Percentiles rank a stretch among this genome's conserved stretches.
Conservation (phyloP, 257 asterid genomes). For the Craterostigma plantagineum region DNA sequence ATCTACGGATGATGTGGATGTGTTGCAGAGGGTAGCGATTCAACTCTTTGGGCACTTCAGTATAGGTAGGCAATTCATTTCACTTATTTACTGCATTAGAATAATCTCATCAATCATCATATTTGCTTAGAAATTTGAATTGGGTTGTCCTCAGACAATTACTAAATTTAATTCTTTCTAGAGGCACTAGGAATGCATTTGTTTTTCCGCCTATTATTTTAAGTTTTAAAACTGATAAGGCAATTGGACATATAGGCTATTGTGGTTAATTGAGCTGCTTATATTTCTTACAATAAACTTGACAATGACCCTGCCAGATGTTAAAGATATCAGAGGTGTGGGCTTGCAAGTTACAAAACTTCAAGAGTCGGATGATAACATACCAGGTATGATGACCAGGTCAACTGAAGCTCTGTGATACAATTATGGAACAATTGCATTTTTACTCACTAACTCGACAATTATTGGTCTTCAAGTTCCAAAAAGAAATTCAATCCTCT, state of each 20-base stretch:
- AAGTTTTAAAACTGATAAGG: background rate
- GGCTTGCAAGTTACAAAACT: slow-evolving; percentile 98
- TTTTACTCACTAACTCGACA: background rate
- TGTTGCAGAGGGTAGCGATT: slow-evolving; percentile 62
- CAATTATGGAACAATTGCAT: background rate
- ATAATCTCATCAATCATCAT: background rate
- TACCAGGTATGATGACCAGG: slow-evolving; percentile 31
- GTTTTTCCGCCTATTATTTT: background rate
- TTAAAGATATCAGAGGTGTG: slow-evolving; percentile 78
- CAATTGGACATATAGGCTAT: background rate
- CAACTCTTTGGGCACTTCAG: slow-evolving; percentile 67
- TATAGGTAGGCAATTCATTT: slow-evolving; percentile 30
- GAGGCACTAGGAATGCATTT: background rate
- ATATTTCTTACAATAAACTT: background rate
- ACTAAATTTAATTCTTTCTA: background rate
- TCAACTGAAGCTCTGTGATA: background rate
- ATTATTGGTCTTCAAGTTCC: slow-evolving; percentile 25
- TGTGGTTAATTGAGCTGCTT: background rate
- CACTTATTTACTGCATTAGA: background rate
- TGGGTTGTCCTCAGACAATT: background rate
- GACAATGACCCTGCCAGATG: slow-evolving; percentile 28
- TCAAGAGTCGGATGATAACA: slow-evolving; percentile 44
- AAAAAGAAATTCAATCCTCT: slow-evolving; percentile 46
- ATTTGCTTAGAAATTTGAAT: background rate
- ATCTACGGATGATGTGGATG: slow-evolving; percentile 69